Percentiles rank a stretch among this genome's conserved stretches.
Evolutionary conservation across 768 basidiomycete species (phyloP).

Genomic region (Termitomyces titanicus): DNA sequence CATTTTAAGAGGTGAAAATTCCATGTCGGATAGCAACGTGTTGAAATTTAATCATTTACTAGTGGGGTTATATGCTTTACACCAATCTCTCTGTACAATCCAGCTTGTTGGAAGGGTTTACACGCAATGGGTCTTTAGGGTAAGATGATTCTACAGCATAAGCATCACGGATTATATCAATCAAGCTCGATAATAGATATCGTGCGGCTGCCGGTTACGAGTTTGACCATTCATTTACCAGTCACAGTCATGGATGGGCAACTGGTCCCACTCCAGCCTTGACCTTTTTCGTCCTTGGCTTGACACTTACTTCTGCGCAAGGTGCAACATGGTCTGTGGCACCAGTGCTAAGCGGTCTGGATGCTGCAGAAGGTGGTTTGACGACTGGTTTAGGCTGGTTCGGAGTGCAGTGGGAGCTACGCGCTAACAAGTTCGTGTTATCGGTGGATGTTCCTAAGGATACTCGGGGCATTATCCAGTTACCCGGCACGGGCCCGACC

Average conservation of each 20-base stretch:
- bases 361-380: constrained; percentile 40
- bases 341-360: constrained; percentile 39
- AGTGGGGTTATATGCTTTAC: constrained; percentile 52
- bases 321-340: constrained; percentile 41
- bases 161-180: neutral
- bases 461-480: constrained; percentile 22
- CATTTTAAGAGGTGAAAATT: constrained; percentile 11
- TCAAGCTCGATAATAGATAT: constrained; percentile 24
- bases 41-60: neutral
- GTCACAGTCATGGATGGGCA: constrained; percentile 47
- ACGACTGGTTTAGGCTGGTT: constrained; percentile 44
- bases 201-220: constrained; percentile 42
- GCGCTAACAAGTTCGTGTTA: constrained; percentile 15
- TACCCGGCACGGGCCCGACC: constrained; percentile 22
- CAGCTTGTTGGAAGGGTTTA: constrained; percentile 44
- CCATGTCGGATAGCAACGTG: neutral
- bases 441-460: constrained; percentile 21
- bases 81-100: constrained; percentile 36
- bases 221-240: constrained; percentile 43
- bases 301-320: constrained; percentile 36
- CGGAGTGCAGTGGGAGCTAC: constrained; percentile 34
- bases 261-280: constrained; percentile 47
- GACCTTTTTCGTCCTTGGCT: constrained; percentile 43
- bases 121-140: constrained; percentile 43
- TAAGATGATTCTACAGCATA: constrained; percentile 15